phyloP scores from a whole-genome alignment of 1,284 basidiomycete species.

The Waitea zeae region DNA sequence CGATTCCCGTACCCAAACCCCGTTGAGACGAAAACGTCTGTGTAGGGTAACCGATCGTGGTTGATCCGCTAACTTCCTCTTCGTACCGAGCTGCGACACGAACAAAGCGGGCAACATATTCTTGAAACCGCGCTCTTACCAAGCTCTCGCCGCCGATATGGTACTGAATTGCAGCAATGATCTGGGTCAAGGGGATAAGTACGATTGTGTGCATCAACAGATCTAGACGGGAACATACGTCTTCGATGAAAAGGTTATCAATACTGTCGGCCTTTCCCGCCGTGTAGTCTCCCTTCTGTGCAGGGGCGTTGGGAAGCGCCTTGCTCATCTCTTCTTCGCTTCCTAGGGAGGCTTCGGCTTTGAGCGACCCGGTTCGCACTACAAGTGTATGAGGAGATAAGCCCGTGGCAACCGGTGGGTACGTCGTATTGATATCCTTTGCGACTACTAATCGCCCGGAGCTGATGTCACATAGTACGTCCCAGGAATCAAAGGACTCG shows the following conservation, averaged over 20 bases:
- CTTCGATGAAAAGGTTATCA: conserved; percentile 84
- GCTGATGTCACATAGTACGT: conserved; percentile 82
- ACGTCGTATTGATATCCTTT: conserved; percentile 56
- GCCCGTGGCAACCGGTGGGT: conserved; percentile 25
- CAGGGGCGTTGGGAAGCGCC: conserved; percentile 10
- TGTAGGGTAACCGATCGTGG: conserved; percentile 46
- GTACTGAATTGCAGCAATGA: conserved; percentile 48
- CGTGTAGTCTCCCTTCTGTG: conserved; percentile 27
- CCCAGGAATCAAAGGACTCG: conserved; percentile 77
- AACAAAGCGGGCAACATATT: conserved; percentile 63
- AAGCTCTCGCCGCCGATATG: conserved; percentile 70
- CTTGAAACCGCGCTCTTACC: conserved; percentile 64
- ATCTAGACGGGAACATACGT: conserved; percentile 35
- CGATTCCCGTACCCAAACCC: conserved; percentile 48
- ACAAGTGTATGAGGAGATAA: conserved; percentile 25
- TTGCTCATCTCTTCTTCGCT: conserved; percentile 35
- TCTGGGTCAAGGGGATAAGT: conserved; percentile 18
- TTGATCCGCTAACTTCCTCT: conserved; percentile 47
- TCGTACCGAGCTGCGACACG: conserved; percentile 66
- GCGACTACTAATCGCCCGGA: conserved; percentile 74
- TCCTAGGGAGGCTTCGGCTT: conserved; percentile 36
- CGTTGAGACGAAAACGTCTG: conserved; percentile 20
- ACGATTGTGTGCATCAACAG: background rate
- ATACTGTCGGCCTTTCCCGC: conserved; percentile 47
- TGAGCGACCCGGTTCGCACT: conserved; percentile 38